Evolutionary conservation across 805 yeast species (phyloP), one percentile per base, ranked within the genome.

Genomic region (Ogataea populi-albae): DNA sequence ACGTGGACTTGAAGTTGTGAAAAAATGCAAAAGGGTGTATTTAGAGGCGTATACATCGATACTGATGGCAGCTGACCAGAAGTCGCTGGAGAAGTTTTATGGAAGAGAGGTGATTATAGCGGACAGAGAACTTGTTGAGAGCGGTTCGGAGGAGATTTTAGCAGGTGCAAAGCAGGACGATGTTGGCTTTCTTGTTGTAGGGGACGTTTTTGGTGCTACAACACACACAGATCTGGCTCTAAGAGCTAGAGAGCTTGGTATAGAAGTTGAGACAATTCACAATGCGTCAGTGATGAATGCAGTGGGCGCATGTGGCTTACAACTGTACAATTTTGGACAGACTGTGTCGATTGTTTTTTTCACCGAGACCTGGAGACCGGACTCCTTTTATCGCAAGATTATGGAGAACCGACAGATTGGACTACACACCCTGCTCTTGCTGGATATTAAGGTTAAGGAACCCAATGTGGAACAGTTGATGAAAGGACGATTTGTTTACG

Each of bases 281-380:
- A 91, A 91, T 61, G 98, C 98, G 1, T 85, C 96, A 12, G 93
- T 91, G 9, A 88, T 93, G 96, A 91, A 91, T 57, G 98, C 98
- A 0, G 95, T 91, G 17, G 98, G 98, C 14, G 95, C 97, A 1
- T 88, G 97, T 66, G 98, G 98, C 16, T 72, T 93, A 47, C 98
- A 91, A 62, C 69, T 91, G 40, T 91, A 91, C 63, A 88, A 83
- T 51, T 91, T 89, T 63, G 98, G 98, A 7, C 98, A 93, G 65
- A 88, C 98, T 8, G 91, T 91, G n/a, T 87, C 96, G 2, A 69
- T 93, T 59, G 98, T 93, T 3, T 93, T 93, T 59, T 91, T 93
- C 71, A 89, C 96, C 18, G 98, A 91, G 15, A 66, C 69, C 40
- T 91, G 98, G 98, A 83, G 86, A 61, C 98, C 98, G 1, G 98